These are phyloP conservation scores for Megacollybia platyphylla DNA, from an alignment of 1,284 basidiomycete species.

Conservation along the genomic window DNA sequence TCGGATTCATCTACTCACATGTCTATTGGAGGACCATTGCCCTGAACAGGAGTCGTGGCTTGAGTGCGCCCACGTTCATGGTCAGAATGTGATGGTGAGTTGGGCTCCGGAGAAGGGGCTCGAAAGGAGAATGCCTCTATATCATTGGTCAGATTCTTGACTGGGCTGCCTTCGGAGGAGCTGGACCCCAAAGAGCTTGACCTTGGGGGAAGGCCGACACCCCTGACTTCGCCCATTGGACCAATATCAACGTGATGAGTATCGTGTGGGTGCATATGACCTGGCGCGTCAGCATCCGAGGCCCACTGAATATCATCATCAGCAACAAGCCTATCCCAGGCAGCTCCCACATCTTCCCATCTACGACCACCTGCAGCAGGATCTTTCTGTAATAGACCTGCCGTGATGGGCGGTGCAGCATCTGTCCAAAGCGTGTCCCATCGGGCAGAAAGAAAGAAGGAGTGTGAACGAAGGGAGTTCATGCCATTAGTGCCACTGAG, in stretches of 20 bases:
- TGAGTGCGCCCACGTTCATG: conserved; percentile 37
- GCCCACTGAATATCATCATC: conserved; percentile 33
- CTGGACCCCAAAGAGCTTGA: not conserved
- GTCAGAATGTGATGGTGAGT: conserved; percentile 1
- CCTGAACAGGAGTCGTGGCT: conserved; percentile 43
- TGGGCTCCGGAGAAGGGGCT: not conserved
- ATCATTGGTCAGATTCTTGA: conserved; percentile 3
- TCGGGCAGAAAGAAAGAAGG: conserved; percentile 61
- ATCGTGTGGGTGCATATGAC: conserved; percentile 5
- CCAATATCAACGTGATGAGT: conserved; percentile 14
- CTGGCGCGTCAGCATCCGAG: conserved; percentile 26
- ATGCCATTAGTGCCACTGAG: conserved; percentile 32
- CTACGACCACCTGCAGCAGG: conserved; percentile 14
- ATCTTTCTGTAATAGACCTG: conserved; percentile 41
- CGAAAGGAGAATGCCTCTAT: not conserved
- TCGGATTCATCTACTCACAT: conserved; percentile 7
- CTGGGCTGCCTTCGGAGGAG: conserved; percentile 7
- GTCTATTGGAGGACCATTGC: conserved; percentile 24
- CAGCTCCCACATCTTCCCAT: conserved; percentile 37
- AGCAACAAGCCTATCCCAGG: conserved; percentile 39
- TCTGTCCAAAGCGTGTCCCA: conserved; percentile 72
- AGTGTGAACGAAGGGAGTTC: conserved; percentile 57
- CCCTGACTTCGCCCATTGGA: conserved; percentile 19
- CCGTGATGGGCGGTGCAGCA: conserved; percentile 42
- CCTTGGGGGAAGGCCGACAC: not conserved